A percentile compares a stretch with the other conserved stretches of the same genome.
These are phyloP conservation scores for Xerocomus cyaneibrunnescens DNA, from an alignment of 1,284 basidiomycete species.

Conservation along the genomic window DNA sequence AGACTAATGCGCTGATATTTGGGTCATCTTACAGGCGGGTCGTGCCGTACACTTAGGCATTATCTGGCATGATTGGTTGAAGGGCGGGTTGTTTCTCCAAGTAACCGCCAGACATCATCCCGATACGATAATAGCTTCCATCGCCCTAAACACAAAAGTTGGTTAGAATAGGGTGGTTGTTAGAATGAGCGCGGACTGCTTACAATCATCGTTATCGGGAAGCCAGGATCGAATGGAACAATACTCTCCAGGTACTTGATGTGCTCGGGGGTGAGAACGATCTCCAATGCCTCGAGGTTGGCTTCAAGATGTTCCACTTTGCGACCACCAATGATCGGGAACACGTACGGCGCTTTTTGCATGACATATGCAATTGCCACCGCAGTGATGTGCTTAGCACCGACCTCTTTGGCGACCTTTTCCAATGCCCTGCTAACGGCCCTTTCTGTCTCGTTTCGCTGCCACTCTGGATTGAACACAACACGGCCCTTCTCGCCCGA, in stretches of 20 bases:
- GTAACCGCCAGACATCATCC: conserved; percentile 8
- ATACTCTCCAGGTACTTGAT: conserved; percentile 44
- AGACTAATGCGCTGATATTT: too few species aligned
- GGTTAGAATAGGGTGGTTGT: conserved; percentile 27
- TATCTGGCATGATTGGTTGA: conserved; percentile 5
- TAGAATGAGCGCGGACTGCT: background rate
- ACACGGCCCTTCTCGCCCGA: conserved; percentile 33
- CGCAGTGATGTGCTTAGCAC: conserved; percentile 23
- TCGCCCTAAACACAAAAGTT: conserved; percentile 27
- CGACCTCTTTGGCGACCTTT: conserved; percentile 26
- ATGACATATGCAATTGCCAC: conserved; percentile 50
- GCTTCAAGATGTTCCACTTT: conserved; percentile 49
- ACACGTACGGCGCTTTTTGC: conserved; percentile 49
- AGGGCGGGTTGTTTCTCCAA: conserved; percentile 2
- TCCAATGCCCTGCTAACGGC: conserved; percentile 14
- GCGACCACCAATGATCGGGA: conserved; percentile 50
- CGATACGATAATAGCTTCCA: conserved; percentile 17
- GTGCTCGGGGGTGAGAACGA: conserved; percentile 44
- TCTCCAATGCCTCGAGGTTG: conserved; percentile 49
- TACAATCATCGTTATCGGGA: conserved; percentile 43
- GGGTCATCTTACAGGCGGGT: too few species aligned
- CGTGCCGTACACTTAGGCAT: conserved; percentile 2
- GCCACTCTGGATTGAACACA: conserved; percentile 17
- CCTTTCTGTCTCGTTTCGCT: conserved; percentile 29
- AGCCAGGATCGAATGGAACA: conserved; percentile 44